Percentiles rank a stretch among this genome's conserved stretches.
Conservation (phyloP, 345 rosid species). For the Heritiera littoralis region DNA sequence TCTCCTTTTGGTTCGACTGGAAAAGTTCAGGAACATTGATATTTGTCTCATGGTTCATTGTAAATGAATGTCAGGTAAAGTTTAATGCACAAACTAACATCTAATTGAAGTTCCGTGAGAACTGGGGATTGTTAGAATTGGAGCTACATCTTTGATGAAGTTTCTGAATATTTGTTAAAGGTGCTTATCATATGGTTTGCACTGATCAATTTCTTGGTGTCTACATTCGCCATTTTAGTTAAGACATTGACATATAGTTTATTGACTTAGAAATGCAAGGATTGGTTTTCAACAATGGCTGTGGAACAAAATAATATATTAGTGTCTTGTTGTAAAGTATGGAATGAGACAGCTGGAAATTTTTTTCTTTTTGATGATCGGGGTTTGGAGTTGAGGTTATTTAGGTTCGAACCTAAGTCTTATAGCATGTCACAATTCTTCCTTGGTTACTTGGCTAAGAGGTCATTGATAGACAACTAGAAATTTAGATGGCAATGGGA, state of each 20-base stretch:
- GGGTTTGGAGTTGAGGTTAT: too few relatives aligned
- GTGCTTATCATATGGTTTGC: background rate
- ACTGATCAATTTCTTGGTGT: background rate
- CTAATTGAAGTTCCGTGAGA: background rate
- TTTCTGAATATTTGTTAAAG: background rate
- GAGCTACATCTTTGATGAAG: background rate
- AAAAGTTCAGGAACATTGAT: background rate
- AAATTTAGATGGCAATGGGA: background rate
- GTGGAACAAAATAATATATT: background rate
- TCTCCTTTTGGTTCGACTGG: background rate
- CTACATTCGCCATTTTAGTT: background rate
- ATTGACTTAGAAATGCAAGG: background rate
- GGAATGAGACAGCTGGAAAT: background rate
- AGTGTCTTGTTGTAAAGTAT: background rate
- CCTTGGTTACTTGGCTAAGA: too few relatives aligned
- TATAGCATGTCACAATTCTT: too few relatives aligned
- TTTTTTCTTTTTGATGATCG: too few relatives aligned
- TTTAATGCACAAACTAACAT: background rate
- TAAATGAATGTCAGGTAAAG: background rate
- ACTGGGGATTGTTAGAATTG: background rate
- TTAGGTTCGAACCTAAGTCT: too few relatives aligned
- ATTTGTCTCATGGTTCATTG: background rate
- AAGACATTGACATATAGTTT: background rate
- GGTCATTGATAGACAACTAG: background rate
- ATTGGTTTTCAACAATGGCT: background rate